These are phyloP conservation scores for Fusarium coicis DNA, from an alignment of 2,329 filamentous ascomycete genomes.

Conservation along the genomic window DNA sequence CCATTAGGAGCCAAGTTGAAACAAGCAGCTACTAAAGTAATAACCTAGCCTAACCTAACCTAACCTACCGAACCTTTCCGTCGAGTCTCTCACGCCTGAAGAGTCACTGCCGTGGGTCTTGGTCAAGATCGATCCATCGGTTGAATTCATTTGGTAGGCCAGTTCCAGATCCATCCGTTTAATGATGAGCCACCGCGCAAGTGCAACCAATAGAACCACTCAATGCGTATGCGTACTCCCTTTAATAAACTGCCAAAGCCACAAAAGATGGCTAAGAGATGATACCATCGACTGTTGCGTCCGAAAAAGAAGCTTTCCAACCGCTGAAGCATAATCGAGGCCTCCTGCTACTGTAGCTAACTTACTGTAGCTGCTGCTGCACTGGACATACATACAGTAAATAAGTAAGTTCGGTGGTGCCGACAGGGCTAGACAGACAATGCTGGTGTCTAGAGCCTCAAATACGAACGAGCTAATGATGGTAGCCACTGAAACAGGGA, in stretches of 20 bases:
- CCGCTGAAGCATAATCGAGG: neutral
- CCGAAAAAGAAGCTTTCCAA: neutral
- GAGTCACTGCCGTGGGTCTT: slow-evolving; percentile 26
- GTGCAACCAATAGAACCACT: neutral
- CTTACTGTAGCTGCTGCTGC: neutral
- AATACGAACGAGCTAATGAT: slow-evolving; percentile 10
- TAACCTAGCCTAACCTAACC: neutral
- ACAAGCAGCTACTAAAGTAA: slow-evolving; percentile 1
- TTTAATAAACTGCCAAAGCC: neutral
- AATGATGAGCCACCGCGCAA: neutral
- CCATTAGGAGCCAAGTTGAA: neutral
- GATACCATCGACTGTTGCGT: neutral
- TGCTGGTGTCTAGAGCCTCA: neutral
- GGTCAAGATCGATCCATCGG: neutral
- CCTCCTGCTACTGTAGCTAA: neutral
- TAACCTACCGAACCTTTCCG: neutral
- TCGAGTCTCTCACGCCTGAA: neutral
- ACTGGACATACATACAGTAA: neutral
- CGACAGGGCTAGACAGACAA: neutral
- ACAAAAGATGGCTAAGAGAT: neutral
- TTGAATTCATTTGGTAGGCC: neutral
- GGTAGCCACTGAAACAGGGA: neutral
- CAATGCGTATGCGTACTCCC: neutral
- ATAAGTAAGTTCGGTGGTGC: slow-evolving; percentile 6
- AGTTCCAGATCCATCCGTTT: neutral